These are phyloP conservation scores for Psilocybe mexicana DNA, from an alignment of 1,284 basidiomycete genomes.

Conservation along the genomic window DNA sequence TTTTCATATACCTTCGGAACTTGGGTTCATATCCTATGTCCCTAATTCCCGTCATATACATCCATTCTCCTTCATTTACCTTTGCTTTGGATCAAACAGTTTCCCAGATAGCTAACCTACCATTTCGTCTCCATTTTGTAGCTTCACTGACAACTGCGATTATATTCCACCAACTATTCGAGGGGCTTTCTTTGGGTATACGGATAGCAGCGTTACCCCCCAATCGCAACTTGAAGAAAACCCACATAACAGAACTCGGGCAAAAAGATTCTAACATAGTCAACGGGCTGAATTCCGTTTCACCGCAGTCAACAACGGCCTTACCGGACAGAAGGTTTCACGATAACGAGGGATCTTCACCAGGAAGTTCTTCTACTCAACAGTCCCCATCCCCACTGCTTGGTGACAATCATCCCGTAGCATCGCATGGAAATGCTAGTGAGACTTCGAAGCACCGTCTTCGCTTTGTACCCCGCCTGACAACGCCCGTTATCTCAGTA, in stretches of 20 bases:
- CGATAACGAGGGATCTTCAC: background rate
- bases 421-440: background rate
- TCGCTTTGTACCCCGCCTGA: background rate
- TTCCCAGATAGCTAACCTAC: background rate
- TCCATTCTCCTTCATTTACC: background rate
- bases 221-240: background rate
- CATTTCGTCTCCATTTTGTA: conserved; percentile 26
- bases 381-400: background rate
- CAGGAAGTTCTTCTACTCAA: background rate
- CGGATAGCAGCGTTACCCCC: conserved; percentile 68
- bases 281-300: background rate
- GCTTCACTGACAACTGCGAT: conserved; percentile 74
- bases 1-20: background rate
- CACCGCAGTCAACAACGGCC: background rate
- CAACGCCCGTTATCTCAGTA: background rate
- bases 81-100: background rate
- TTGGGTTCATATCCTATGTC: background rate
- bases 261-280: background rate
- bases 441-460: background rate
- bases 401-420: background rate
- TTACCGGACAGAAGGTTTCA: background rate
- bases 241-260: background rate
- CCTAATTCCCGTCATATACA: too few relatives aligned
- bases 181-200: conserved; percentile 77
- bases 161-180: conserved; percentile 79